Evolutionary conservation across 441 rosid genomes (phyloP), one percentile per base, ranked within the genome.

Genomic region (Gossypium davidsonii): DNA sequence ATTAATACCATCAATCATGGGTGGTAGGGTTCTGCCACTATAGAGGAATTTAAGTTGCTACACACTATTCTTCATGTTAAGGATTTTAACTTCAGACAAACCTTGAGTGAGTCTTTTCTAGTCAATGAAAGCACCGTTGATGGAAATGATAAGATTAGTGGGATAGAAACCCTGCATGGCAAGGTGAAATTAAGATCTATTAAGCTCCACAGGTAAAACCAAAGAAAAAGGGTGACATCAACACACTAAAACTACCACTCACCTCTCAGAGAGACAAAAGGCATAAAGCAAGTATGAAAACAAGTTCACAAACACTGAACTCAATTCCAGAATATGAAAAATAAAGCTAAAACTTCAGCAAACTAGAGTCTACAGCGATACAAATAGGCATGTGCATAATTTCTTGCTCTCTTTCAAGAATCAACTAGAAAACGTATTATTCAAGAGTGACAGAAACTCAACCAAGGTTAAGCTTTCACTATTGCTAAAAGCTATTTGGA

Each of bases 121-220:
- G 92, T 80, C 89, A 95, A 72, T 18, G 99, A 95, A 81, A 93
- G 83, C 71, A 91, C 92, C 0, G 92, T 83, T 52, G 90, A 88
- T 70, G 99, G 91, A 77, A 90, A 89, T 61, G 98, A 88, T 70
- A 95, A 73, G 77, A 92, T 90, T 74, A 94, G 80, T 4, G 99
- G 98, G 75, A 92, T 85, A 70, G 89, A 78, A 78, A 89, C 77
- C 81, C 99, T 94, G 89, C 82, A 84, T 44, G 63, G 52, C 26
- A 78, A 57, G 70, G 31, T 61, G 58, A 73, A 48, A 65, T 65
- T 58, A 76, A 70, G 31, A 61, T 39, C 17, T 31, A 44, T 65
- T 28, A 15, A 20, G 61, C 18, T 51, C 56, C 17, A 58, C 7
- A 44, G 71, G 28, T 11, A 59, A 37, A 48, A 72, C 46, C 53